A percentile compares a stretch with the other conserved stretches of the same genome.
Conservation (phyloP, 805 yeast species). For the Nakazawaea populi region DNA sequence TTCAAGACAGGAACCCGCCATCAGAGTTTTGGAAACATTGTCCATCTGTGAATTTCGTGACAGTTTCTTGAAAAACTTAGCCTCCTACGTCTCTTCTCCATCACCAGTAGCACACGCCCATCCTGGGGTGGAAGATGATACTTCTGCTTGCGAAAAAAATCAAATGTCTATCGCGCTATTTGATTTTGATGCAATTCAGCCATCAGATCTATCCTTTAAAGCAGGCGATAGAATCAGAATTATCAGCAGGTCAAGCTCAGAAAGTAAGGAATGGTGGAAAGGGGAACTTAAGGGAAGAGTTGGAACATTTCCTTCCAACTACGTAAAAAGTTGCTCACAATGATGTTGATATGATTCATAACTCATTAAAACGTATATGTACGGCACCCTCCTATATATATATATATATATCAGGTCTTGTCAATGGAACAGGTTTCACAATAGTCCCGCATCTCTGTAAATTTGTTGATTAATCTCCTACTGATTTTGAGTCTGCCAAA, state of each 20-base stretch:
- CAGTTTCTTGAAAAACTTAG: constrained; percentile 15
- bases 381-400: too few relatives aligned
- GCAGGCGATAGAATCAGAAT: constrained; percentile 38
- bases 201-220: constrained; percentile 36
- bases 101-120: neutral
- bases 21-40: constrained; percentile 16
- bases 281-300: constrained; percentile 33
- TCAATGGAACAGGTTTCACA: too few relatives aligned
- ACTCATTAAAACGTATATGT: too few relatives aligned
- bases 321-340: constrained; percentile 19
- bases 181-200: constrained; percentile 28
- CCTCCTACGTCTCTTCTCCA: neutral
- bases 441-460: too few relatives aligned
- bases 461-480: neutral
- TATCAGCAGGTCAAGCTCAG: constrained; percentile 21
- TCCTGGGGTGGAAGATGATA: neutral
- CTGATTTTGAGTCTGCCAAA: constrained; percentile 20
- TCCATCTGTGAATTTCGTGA: constrained; percentile 22
- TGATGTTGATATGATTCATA: too few relatives aligned
- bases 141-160: too few relatives aligned
- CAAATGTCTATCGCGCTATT: constrained; percentile 26
- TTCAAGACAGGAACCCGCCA: constrained; percentile 11
- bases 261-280: constrained; percentile 44
- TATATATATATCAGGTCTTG: too few relatives aligned
- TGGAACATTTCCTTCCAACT: constrained; percentile 44